A percentile compares a stretch with the other conserved stretches of the same genome.
Evolutionary conservation across 371 early-diverging fungal genomes (phyloP).

Genomic region (Quaeritorhiza haematococci): DNA sequence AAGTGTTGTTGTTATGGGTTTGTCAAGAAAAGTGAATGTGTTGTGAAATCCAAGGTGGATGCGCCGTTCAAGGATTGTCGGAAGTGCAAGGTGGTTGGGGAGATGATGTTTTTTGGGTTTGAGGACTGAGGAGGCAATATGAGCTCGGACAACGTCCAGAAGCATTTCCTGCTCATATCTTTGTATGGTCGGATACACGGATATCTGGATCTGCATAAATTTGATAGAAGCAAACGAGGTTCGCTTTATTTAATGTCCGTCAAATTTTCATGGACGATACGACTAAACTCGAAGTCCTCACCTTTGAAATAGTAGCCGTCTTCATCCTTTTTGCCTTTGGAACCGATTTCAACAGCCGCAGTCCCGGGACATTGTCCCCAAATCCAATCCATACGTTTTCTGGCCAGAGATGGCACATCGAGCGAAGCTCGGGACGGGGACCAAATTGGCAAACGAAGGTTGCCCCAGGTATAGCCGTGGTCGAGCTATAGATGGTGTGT

Average conservation of each 20-base stretch:
- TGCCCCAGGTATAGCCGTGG: slow-evolving; percentile 31
- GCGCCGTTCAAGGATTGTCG: slow-evolving; percentile 33
- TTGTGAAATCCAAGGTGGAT: slow-evolving; percentile 45
- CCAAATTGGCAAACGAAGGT: slow-evolving; percentile 23
- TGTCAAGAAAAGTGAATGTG: slow-evolving; percentile 28
- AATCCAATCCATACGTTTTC: slow-evolving; percentile 32
- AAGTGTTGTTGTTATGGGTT: slow-evolving; percentile 24
- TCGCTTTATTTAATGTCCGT: background rate
- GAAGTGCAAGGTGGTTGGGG: slow-evolving; percentile 19
- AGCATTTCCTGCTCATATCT: slow-evolving; percentile 27
- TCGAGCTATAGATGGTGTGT: slow-evolving; percentile 14
- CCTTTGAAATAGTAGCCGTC: slow-evolving; percentile 24
- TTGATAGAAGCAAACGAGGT: background rate
- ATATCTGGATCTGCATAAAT: slow-evolving; percentile 21
- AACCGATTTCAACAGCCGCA: background rate
- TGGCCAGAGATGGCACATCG: slow-evolving; percentile 25
- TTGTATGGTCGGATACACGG: slow-evolving; percentile 18
- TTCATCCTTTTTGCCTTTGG: background rate
- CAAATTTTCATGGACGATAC: background rate
- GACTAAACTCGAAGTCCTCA: too few relatives aligned
- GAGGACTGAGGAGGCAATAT: too few relatives aligned
- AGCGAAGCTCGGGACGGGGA: slow-evolving; percentile 28
- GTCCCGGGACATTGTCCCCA: slow-evolving; percentile 31
- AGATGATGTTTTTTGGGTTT: background rate
- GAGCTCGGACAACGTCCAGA: slow-evolving; percentile 5